Base-by-base conservation (phyloP, 2,329 filamentous ascomycete species). In the Ophiobolus disseminans region DNA sequence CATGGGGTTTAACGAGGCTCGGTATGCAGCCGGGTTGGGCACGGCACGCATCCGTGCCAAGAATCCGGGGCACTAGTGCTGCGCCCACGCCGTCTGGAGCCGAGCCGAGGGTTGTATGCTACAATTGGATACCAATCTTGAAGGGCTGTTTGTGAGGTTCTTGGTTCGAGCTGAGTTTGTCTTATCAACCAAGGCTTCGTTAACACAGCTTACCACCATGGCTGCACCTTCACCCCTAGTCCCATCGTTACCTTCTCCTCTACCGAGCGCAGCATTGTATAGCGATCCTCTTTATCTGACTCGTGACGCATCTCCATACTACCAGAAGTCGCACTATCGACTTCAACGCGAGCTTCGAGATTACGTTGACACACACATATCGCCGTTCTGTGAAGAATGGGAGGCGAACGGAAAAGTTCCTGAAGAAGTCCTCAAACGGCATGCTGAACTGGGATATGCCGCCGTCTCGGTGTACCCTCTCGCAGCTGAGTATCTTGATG, bases 321-420 rank as follows among this genome's bases (percentile, higher is more conserved):
- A 45, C 22, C 23, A 37, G 30, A 23, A 45, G 19, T 45, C 42
- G 4, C 42, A 45, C 17, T 30, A 30, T 20, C 22, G 34, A 20
- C 26, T 37, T 13, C 42, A 45, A 21, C 13, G 19, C 17, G 34
- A 37, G 10, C 9, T 37, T 21, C 32, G 43, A 32, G 35, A 40
- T 25, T 50, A 54, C 23, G 42, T 54, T 17, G 37, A 42, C 22
- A 41, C 26, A 2, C 28, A 50, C 22, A 50, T 54, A 13, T 19
- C 47, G 2, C 50, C 50, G 9, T 47, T 42, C 25, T 32, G 22
- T 14, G 35, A 21, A 20, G 45, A 48, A 22, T 48, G 45, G 45
- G 37, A 48, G 23, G 35, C 20, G 14, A 28, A 35, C 2, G 49
- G 49, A 16, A 11, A 28, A 14, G 17, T 52, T 14, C 49, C 49